These are phyloP conservation scores for Glaciozyma martinii DNA, from an alignment of 768 basidiomycete genomes.

Conservation along the genomic window DNA sequence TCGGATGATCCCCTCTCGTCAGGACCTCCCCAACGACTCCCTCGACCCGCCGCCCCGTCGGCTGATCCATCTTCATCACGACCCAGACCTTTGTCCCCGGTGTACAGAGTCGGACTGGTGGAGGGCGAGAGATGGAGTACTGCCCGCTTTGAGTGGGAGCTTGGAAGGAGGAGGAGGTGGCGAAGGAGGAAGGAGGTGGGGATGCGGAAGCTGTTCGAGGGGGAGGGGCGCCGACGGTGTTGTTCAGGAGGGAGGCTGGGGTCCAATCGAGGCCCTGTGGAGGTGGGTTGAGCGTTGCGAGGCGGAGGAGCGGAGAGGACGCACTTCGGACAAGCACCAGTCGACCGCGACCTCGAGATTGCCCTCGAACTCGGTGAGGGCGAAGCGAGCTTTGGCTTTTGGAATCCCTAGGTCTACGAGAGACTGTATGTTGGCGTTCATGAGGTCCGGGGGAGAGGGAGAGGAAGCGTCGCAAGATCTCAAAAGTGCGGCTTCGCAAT, in stretches of 20 bases:
- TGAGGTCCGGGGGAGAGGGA: not conserved
- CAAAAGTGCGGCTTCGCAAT: too few species aligned
- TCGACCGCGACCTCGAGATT: slow-evolving; percentile 21
- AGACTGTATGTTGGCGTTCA: not conserved
- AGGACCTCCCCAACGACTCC: slow-evolving; percentile 15
- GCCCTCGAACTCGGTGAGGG: slow-evolving; percentile 9
- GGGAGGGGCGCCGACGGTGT: not conserved
- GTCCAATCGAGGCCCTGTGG: not conserved
- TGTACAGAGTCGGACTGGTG: not conserved
- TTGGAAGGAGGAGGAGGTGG: not conserved
- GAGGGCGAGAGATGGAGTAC: not conserved
- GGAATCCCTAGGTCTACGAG: slow-evolving; percentile 17
- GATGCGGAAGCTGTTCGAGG: not conserved
- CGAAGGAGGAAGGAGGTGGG: not conserved
- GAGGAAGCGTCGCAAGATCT: not conserved
- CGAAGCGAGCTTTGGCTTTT: slow-evolving; percentile 6
- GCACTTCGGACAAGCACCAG: slow-evolving; percentile 19
- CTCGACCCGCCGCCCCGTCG: slow-evolving; percentile 19
- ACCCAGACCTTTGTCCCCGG: slow-evolving; percentile 11
- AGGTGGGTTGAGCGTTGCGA: not conserved
- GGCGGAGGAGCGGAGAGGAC: not conserved
- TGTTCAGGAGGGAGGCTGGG: not conserved
- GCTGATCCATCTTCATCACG: slow-evolving; percentile 26
- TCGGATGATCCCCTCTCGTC: slow-evolving; percentile 26
- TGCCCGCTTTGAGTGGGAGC: not conserved